These are phyloP conservation scores for Dendrobium huoshanense DNA, from an alignment of 106 monocot genomes.

Conservation along the genomic window DNA sequence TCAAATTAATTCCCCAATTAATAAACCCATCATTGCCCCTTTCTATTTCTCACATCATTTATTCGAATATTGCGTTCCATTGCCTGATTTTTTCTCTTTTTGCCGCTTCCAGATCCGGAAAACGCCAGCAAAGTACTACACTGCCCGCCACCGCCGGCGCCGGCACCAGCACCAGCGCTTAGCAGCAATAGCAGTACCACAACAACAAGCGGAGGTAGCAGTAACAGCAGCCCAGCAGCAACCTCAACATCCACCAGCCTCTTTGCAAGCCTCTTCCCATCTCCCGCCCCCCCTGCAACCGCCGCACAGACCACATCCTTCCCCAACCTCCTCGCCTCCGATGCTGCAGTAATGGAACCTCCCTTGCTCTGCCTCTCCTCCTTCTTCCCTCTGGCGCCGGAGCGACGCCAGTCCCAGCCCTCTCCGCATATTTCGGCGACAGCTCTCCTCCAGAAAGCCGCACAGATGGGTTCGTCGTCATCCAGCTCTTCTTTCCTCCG, in stretches of 20 bases:
- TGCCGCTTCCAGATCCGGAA: background rate
- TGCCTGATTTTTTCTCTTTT: background rate
- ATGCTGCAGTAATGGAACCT: background rate
- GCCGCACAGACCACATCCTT: background rate
- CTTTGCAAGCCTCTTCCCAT: constrained; percentile 9
- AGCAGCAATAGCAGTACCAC: constrained; percentile 4
- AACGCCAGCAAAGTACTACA: background rate
- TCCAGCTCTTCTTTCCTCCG: constrained; percentile 8
- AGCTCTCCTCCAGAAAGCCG: constrained; percentile 9
- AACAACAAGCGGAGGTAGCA: constrained; percentile 8
- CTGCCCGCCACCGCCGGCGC: background rate
- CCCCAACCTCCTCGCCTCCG: background rate
- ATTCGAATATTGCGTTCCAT: background rate
- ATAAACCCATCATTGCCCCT: background rate
- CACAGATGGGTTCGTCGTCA: background rate
- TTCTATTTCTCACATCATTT: background rate
- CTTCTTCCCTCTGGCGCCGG: constrained; percentile 6
- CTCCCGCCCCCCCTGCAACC: background rate
- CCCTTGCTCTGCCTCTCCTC: constrained; percentile 8
- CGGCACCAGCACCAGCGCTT: background rate
- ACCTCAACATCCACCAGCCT: background rate
- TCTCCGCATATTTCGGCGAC: constrained; percentile 5
- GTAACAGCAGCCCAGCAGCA: background rate
- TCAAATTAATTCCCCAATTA: too few species aligned
- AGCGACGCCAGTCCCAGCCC: constrained; percentile 4